Evolutionary conservation across 2,329 filamentous ascomycete species (phyloP).

Genomic region (Scleromitrula shiraiana): DNA sequence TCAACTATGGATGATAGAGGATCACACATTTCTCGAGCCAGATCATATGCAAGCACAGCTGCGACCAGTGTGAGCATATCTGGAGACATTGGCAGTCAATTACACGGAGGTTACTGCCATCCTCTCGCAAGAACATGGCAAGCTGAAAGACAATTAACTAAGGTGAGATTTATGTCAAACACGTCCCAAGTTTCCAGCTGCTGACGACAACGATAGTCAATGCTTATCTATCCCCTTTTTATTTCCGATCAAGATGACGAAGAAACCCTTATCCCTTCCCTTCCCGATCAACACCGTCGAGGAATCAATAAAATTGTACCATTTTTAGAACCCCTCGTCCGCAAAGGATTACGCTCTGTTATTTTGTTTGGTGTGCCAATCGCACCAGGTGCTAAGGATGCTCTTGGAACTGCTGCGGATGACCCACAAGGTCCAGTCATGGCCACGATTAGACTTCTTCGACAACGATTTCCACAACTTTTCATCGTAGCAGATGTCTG

Average conservation of each 20-base stretch:
- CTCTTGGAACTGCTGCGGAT: conserved; percentile 83
- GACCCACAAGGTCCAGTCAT: conserved; percentile 92
- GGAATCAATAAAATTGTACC: conserved; percentile 80
- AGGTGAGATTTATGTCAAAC: conserved; percentile 43
- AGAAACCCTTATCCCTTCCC: conserved; percentile 79
- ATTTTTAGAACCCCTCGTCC: conserved; percentile 78
- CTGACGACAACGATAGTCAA: conserved; percentile 53
- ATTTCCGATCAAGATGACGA: conserved; percentile 92
- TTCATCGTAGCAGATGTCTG: conserved; percentile 93
- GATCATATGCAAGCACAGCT: conserved; percentile 58
- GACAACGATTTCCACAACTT: conserved; percentile 77
- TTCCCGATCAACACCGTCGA: conserved; percentile 83
- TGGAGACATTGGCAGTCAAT: conserved; percentile 72
- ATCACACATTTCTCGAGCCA: conserved; percentile 54
- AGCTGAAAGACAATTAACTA: conserved; percentile 75
- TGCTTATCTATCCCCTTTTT: conserved; percentile 98
- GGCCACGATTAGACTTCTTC: conserved; percentile 72
- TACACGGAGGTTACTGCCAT: conserved; percentile 77
- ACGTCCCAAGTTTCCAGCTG: conserved; percentile 3
- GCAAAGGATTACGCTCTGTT: conserved; percentile 84
- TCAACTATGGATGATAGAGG: conserved; percentile 49
- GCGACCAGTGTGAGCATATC: conserved; percentile 63
- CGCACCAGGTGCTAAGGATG: conserved; percentile 73
- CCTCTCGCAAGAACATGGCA: conserved; percentile 76
- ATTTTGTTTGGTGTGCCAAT: conserved; percentile 95